Conservation (phyloP, 768 basidiomycete species). For the Multifurca ochricompacta region DNA sequence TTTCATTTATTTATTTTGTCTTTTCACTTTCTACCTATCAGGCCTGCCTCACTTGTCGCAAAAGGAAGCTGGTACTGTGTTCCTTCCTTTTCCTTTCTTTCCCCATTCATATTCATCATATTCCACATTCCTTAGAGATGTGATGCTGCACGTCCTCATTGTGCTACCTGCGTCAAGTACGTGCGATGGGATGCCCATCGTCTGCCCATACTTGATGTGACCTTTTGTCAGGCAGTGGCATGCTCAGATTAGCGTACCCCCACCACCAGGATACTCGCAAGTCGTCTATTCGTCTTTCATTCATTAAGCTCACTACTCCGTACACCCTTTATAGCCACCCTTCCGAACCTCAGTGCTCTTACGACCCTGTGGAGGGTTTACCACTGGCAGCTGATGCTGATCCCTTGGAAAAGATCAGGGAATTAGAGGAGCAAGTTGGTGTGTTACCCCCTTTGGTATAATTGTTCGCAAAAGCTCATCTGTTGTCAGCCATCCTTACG, state of each 20-base stretch:
- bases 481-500: conserved; percentile 51
- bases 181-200: conserved; percentile 24
- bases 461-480: conserved; percentile 10
- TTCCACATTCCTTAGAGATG: conserved; percentile 54
- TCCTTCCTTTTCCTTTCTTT: neutral
- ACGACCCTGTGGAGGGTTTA: conserved; percentile 81
- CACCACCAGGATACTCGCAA: conserved; percentile 79
- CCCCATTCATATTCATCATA: conserved; percentile 8
- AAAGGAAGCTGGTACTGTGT: conserved; percentile 65
- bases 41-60: conserved; percentile 80
- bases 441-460: conserved; percentile 22
- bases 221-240: conserved; percentile 60
- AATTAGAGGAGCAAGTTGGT: conserved; percentile 76
- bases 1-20: neutral
- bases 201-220: conserved; percentile 1
- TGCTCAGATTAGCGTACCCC: conserved; percentile 72
- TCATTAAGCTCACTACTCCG: conserved; percentile 17
- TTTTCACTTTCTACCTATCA: conserved; percentile 26
- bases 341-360: conserved; percentile 75
- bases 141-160: conserved; percentile 80
- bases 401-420: conserved; percentile 69
- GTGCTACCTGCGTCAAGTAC: conserved; percentile 76
- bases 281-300: conserved; percentile 24
- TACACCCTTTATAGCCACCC: conserved; percentile 55
- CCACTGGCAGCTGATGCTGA: conserved; percentile 69